Conservation (phyloP, 768 basidiomycete genomes). For the Pleurotus tuoliensis region DNA sequence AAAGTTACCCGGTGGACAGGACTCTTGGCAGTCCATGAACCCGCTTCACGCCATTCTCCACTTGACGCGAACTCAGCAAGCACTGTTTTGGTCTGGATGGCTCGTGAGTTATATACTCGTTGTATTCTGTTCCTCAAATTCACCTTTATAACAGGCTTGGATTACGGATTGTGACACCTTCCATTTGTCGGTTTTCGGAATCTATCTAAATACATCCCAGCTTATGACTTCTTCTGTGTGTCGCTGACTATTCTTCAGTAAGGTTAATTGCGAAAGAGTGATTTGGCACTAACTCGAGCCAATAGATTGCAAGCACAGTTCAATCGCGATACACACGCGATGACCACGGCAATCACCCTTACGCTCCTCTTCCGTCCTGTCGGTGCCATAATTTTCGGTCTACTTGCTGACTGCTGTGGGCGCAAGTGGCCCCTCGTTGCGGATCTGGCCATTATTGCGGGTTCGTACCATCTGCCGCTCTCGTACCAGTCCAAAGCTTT, state of each 20-base stretch:
- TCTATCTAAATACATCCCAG: conserved; percentile 15
- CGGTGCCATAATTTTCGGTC: conserved; percentile 29
- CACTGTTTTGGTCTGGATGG: conserved; percentile 41
- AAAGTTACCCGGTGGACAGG: background rate
- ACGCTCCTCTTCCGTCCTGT: conserved; percentile 67
- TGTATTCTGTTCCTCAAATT: background rate
- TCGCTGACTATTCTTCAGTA: conserved; percentile 30
- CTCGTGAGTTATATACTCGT: conserved; percentile 9
- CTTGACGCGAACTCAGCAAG: conserved; percentile 34
- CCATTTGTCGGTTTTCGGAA: background rate
- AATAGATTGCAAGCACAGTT: conserved; percentile 10
- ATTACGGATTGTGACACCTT: conserved; percentile 6
- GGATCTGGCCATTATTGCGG: conserved; percentile 9
- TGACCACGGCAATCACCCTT: conserved; percentile 61
- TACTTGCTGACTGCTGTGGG: conserved; percentile 26
- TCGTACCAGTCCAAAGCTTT: background rate
- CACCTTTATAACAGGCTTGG: conserved; percentile 6
- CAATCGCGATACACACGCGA: conserved; percentile 4
- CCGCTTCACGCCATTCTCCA: conserved; percentile 9
- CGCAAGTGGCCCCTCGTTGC: conserved; percentile 13
- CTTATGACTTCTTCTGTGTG: conserved; percentile 68
- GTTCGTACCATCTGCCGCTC: background rate
- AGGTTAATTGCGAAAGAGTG: too few relatives aligned
- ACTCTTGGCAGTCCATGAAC: conserved; percentile 2
- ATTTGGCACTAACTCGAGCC: background rate